Evolutionary conservation across 2,329 filamentous ascomycete genomes (phyloP), one percentile per base, ranked within the genome.

Genomic region (Dactylellina parvicollis): DNA sequence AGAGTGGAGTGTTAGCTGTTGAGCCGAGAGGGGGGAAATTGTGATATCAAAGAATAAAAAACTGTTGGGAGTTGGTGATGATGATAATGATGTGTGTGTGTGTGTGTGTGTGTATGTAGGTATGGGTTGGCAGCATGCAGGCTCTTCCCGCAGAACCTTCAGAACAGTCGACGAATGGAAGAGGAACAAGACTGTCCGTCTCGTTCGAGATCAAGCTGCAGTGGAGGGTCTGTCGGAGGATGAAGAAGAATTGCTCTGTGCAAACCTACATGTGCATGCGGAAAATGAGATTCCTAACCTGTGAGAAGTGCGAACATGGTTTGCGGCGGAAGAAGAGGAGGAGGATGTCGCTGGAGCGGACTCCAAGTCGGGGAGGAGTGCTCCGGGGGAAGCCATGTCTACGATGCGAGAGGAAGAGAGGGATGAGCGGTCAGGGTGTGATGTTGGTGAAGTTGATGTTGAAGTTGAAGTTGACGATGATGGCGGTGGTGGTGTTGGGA

Each of bases 211-310:
- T 38, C 12, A 22, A 20, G 24, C 30, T 55, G 36, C 50, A 8
- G 26, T 4, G 36, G 12, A 55, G 30, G 14, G 20, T n/a, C 9
- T n/a, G 26, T 49, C n/a, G 47, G 24, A 59, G 59, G 10, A 46
- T 26, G 24, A 46, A 72, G 40, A 59, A 67, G 50, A 49, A 44
- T 44, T 57, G 56, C 42, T 36, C 34, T 54, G 59, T 65, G 60
- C 69, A 66, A 60, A 72, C 67, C 67, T 72, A 72, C 67, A 65
- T 72, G 67, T 60, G 54, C 46, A 70, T 70, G 47, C 49, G 55
- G 60, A 73, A 73, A 61, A 57, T 73, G 69, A 73, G 56, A 72
- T 72, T 60, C 60, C 69, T 73, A 73, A 73, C 69, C 69, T 73
- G 60, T 66, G 69, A 73, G 47, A 47, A 36, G 18, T 30, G 38